Percentiles rank a stretch among this genome's conserved stretches.
Evolutionary conservation across 2,329 filamentous ascomycete genomes (phyloP).

Genomic region (Tolypocladium cylindrosporum): DNA sequence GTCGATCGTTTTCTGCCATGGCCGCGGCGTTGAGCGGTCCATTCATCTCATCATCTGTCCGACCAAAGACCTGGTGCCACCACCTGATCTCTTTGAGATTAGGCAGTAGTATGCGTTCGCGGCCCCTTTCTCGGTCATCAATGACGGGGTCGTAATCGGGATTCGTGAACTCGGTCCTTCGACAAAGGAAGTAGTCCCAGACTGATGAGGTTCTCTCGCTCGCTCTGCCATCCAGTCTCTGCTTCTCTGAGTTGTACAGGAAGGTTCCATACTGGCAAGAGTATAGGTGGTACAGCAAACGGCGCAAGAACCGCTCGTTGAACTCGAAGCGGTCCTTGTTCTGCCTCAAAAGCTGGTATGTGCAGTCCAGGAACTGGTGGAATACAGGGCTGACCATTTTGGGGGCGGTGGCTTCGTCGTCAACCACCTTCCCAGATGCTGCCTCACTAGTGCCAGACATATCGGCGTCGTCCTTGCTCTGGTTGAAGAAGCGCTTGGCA

Average conservation of each 20-base stretch:
- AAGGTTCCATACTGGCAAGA: conserved; percentile 97
- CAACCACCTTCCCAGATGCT: conserved; percentile 28
- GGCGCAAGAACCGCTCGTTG: conserved; percentile 84
- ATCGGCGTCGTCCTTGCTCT: conserved; percentile 50
- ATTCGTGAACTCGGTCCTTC: conserved; percentile 74
- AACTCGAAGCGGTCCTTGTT: conserved; percentile 87
- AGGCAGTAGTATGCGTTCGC: conserved; percentile 78
- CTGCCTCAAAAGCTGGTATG: conserved; percentile 81
- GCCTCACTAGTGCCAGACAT: conserved; percentile 39
- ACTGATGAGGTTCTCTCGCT: conserved; percentile 71
- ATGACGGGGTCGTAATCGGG: conserved; percentile 63
- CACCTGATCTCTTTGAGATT: conserved; percentile 69
- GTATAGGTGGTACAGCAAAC: conserved; percentile 86
- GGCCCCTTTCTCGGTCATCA: conserved; percentile 70
- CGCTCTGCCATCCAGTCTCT: conserved; percentile 61
- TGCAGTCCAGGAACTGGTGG: conserved; percentile 92
- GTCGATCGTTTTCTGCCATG: conserved; percentile 34
- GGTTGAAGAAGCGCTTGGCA: conserved; percentile 82
- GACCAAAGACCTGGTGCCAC: conserved; percentile 86
- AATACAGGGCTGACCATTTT: conserved; percentile 94
- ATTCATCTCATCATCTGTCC: conserved; percentile 91
- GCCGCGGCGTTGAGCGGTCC: conserved; percentile 46
- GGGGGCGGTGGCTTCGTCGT: conserved; percentile 63
- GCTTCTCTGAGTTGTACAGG: conserved; percentile 88
- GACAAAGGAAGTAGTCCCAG: conserved; percentile 89